Evolutionary conservation across 495 filamentous ascomycete genomes (phyloP), one percentile per base, ranked within the genome.

Genomic region (Neurospora sp.): DNA sequence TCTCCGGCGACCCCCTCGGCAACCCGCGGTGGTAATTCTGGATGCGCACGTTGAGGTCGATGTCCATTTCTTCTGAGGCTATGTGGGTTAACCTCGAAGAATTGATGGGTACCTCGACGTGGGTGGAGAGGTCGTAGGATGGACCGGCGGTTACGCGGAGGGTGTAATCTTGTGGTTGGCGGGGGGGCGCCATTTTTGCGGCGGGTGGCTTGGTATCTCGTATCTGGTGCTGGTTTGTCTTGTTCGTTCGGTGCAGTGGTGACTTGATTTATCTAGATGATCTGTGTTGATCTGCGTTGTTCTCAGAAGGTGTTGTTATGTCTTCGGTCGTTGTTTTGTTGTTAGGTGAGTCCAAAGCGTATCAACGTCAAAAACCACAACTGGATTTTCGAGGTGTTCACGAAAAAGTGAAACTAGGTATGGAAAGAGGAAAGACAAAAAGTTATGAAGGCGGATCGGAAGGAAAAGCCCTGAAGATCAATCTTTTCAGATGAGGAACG

Each of bases 131-230:
- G 79, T 94, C 88, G 82, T 97, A 95, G 35, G 84, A 83, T 11
- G 91, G 85, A 5, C 95, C 95, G 11, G 92, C 92, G 10, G 91
- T 93, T 23, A 93, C 90, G 72, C 86, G 88, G 72, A 94, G 86
- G 38, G 89, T 82, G 81, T 92, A 93, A 70, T 92, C 89, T 54
- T 89, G 83, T 31, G 88, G 46, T 23, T 54, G 23, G 0, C 46
- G 4, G 4, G 46, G 9, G 2, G 46, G 46, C 0, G 46, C 46
- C 46, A 54, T 41, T 6, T 14, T 27, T 27, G 27, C n/a, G n/a
- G n/a, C n/a, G n/a, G n/a, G n/a, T n/a, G n/a, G n/a, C n/a, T n/a
- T n/a, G n/a, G n/a, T n/a, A n/a, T n/a, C n/a, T n/a, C n/a, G n/a
- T n/a, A n/a, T n/a, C n/a, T n/a, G n/a, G n/a, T n/a, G n/a, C n/a